Percentiles rank a stretch among this genome's conserved stretches.
Evolutionary conservation across 768 basidiomycete species (phyloP).

Genomic region (Myochromella boudieri): DNA sequence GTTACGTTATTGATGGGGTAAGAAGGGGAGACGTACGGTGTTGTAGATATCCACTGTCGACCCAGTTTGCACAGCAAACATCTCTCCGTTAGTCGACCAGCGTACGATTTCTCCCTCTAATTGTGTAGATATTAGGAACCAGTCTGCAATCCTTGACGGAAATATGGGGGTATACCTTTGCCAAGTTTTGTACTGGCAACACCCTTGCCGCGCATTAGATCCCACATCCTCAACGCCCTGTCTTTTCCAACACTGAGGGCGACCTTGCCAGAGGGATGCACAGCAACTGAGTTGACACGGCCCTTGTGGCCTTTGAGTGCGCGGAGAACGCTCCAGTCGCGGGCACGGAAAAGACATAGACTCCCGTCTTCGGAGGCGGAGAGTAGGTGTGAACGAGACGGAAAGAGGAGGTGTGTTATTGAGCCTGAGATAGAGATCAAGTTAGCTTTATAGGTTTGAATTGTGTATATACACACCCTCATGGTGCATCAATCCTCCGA

Average conservation of each 20-base stretch:
- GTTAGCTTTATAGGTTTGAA: background rate
- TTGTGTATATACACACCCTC: conserved; percentile 62
- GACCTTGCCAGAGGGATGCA: conserved; percentile 92
- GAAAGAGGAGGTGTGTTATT: conserved; percentile 85
- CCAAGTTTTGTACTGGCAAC: conserved; percentile 87
- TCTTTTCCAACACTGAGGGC: conserved; percentile 92
- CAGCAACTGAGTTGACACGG: conserved; percentile 83
- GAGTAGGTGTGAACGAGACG: conserved; percentile 85
- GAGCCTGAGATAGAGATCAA: conserved; percentile 57
- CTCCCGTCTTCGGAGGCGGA: conserved; percentile 94
- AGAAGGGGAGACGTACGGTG: conserved; percentile 47
- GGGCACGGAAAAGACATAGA: conserved; percentile 84
- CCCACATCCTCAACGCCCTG: conserved; percentile 94
- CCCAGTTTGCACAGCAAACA: conserved; percentile 79
- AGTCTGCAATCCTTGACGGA: background rate
- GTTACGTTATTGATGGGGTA: background rate
- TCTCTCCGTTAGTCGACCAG: conserved; percentile 77
- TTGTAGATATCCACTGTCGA: conserved; percentile 81
- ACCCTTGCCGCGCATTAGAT: conserved; percentile 92
- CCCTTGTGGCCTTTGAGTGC: conserved; percentile 92
- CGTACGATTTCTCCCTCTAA: conserved; percentile 93
- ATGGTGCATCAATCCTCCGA: conserved; percentile 94
- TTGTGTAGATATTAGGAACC: background rate
- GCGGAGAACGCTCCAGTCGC: conserved; percentile 92
- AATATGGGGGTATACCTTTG: conserved; percentile 55